Evolutionary conservation across 805 yeast genomes (phyloP), one percentile per base, ranked within the genome.

Genomic region (Kluyveromyces dobzhanskii): DNA sequence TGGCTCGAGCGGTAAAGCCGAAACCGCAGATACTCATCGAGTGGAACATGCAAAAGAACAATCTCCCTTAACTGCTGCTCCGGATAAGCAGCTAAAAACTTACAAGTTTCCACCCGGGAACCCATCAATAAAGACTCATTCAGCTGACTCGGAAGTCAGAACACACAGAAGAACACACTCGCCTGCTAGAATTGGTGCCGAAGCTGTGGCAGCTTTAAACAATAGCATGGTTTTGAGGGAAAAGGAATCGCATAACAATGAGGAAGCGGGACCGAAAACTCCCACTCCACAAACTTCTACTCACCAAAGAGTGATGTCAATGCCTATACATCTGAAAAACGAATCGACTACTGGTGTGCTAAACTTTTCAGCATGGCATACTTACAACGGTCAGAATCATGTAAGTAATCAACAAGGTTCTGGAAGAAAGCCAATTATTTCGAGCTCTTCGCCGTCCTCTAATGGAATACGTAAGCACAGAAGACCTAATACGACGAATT

Each of bases 151-250:
- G 13, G 37, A 21, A 17, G 11, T 40, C 34, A 26, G 30, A 29
- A 28, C 25, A 8, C 53, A 51, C 32, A 50, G 48, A 44, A 57
- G 79, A 44, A 75, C 80, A 13, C 56, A 70, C 23, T 77, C 85
- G 1, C 87, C 87, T 0, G 82, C 85, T 1, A 77, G 76, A 48
- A 69, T 79, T 9, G 88, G 88, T 1, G 86, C 86, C 1, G 73
- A 70, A 17, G 85, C 86, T 1, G 83, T 80, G 1, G 80, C 85
- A 0, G 64, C 66, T 1, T 49, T 73, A 25, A 57, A 56, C 28
- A 54, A 57, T 10, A 44, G 50, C 6, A 47, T 46, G 6, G 38
- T 35, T 2, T 39, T 58, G 17, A 57, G 51, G 38, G 62, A 58
- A 34, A 61, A 57, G 41, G 53, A 47, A 5, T 14, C 25, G 8